Percentiles rank a stretch among this genome's conserved stretches.
phyloP scores from a whole-genome alignment of 805 yeast species.

The Yarrowia sp. region DNA sequence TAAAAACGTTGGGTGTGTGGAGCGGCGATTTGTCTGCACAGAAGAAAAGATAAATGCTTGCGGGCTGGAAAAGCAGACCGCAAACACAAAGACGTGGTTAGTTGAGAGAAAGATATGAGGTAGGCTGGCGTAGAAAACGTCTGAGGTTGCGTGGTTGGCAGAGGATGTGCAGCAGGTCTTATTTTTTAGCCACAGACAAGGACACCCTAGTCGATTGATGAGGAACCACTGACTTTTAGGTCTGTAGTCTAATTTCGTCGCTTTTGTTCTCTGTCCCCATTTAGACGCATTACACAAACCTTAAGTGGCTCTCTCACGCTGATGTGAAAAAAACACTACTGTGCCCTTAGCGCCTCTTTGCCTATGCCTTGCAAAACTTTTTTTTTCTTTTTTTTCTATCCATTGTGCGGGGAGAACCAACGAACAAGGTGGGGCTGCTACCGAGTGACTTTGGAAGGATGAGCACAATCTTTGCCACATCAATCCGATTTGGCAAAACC shows the following conservation, averaged over 20 bases:
- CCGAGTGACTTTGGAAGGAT: not conserved
- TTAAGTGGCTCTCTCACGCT: not conserved
- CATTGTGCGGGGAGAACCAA: conserved; percentile 1
- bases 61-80: conserved; percentile 3
- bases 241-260: conserved; percentile 13
- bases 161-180: not conserved
- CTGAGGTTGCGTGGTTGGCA: not conserved
- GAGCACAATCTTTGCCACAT: not conserved
- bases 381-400: not conserved
- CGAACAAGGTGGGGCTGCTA: not conserved
- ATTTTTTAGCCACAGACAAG: not conserved
- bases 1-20: conserved; percentile 14
- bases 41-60: conserved; percentile 1
- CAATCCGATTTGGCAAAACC: not conserved
- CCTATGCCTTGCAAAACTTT: not conserved
- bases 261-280: conserved; percentile 6
- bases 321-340: conserved; percentile 1
- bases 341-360: not conserved
- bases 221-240: conserved; percentile 6
- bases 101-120: not conserved
- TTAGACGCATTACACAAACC: conserved; percentile 3
- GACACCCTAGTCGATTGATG: conserved; percentile 5
- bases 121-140: not conserved
- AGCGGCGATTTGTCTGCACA: conserved; percentile 6
- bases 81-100: conserved; percentile 21